These are phyloP conservation scores for Petrea volubilis DNA, from an alignment of 257 asterid genomes.

Conservation along the genomic window DNA sequence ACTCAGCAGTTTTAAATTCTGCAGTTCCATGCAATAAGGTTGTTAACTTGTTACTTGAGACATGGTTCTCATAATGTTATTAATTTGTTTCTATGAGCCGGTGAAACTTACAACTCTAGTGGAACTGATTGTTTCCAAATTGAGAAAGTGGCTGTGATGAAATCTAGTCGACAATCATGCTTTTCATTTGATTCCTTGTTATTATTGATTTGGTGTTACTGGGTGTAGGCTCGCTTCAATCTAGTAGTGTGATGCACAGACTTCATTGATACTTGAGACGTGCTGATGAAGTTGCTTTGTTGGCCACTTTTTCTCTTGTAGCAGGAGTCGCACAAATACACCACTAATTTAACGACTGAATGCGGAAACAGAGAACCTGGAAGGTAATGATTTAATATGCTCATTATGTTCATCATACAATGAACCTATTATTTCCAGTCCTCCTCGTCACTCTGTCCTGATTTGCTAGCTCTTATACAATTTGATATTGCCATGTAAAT, in stretches of 20 bases:
- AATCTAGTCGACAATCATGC: background rate
- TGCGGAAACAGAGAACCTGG: constrained; percentile 51
- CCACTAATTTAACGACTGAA: constrained; percentile 36
- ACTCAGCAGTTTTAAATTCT: constrained; percentile 45
- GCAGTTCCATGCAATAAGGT: constrained; percentile 47
- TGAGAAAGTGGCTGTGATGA: background rate
- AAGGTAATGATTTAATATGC: constrained; percentile 51
- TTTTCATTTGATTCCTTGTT: constrained; percentile 6
- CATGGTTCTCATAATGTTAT: constrained; percentile 21
- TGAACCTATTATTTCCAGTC: background rate
- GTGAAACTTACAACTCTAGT: background rate
- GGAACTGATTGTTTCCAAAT: background rate
- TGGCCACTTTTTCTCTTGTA: constrained; percentile 27
- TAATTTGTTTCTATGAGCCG: constrained; percentile 7
- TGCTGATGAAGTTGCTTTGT: constrained; percentile 4
- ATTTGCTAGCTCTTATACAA: background rate
- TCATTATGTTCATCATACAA: constrained; percentile 5
- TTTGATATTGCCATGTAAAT: background rate
- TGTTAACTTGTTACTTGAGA: background rate
- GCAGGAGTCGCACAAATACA: constrained; percentile 48
- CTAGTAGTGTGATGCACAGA: background rate
- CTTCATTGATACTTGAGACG: background rate
- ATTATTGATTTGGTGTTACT: constrained; percentile 2
- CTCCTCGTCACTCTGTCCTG: background rate
- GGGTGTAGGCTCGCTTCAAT: constrained; percentile 1